Base-by-base conservation (phyloP, 768 basidiomycete species). In the Tricholoma furcatifolium region DNA sequence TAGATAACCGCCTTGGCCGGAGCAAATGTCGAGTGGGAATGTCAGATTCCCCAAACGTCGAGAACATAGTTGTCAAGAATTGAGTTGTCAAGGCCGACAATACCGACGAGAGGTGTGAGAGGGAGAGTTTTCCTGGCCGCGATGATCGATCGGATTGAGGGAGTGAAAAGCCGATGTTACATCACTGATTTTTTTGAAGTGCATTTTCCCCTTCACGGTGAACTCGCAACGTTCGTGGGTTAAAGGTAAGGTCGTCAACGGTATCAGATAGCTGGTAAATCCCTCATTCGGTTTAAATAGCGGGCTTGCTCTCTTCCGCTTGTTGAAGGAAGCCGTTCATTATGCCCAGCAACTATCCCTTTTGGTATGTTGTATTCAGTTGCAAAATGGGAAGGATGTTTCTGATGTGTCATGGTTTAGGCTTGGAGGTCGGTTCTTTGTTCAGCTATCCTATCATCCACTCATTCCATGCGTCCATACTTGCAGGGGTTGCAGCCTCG, bases 401-500 rank as follows among this genome's bases (percentile, higher is more conserved):
- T 40, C 34, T 57, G 21, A 53, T 50, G 53, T 15, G 57, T 35
- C 46, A 24, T 45, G 61, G 40, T 48, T 30, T 53, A 86, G 84
- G 84, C 77, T 86, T 49, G 84, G 84, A 75, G 84, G 84, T 85
- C 60, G 58, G 68, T 57, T 64, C 11, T 31, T 12, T 42, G 23
- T 7, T 15, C 39, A 42, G 17, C 21, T 7, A 48, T 14, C 20
- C 12, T 30, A 50, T 18, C 21, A 44, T 53, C 21, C 44, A 14
- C 11, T 27, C 27, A 27, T 27, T 3, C 27, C 27, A 27, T 27
- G 27, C 7, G 4, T 27, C 27, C 27, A 27, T 59, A 6, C 12
- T 27, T 45, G 14, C 51, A 85, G 84, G 84, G 39, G 74, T 85
- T 43, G 83, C 81, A 24, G 84, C 84, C 31, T 83, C 83, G 40